A percentile compares a stretch with the other conserved stretches of the same genome.
phyloP scores from a whole-genome alignment of 176 grass and related monocot genomes.

The Calamus simplicifolius region DNA sequence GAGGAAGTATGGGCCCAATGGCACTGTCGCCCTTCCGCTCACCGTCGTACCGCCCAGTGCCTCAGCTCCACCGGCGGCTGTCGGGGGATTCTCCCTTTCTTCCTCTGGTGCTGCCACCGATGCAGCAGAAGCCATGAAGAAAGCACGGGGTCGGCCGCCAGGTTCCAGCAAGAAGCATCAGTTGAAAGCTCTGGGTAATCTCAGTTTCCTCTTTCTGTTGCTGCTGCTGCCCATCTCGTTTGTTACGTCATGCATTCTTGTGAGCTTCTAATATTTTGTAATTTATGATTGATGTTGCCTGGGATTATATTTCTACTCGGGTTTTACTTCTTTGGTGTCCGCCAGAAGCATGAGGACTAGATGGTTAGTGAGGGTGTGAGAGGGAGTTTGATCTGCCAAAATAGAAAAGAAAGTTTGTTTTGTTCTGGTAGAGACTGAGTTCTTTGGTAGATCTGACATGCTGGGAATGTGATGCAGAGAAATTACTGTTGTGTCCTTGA shows the following conservation, averaged over 20 bases:
- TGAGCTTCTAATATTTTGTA: no score
- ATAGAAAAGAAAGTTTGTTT: neutral
- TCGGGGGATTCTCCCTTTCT: slow-evolving; percentile 23
- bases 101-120: slow-evolving; percentile 7
- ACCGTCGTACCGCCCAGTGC: no score
- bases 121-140: slow-evolving; percentile 42
- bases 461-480: slow-evolving; percentile 11
- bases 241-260: neutral
- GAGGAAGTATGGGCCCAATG: slow-evolving; percentile 80
- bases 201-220: slow-evolving; percentile 1
- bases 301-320: no score
- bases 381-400: neutral
- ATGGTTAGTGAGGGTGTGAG: no score
- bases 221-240: neutral
- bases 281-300: no score
- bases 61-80: no score
- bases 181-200: slow-evolving; percentile 48
- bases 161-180: slow-evolving; percentile 89
- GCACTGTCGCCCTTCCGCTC: slow-evolving; percentile 17
- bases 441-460: slow-evolving; percentile 7
- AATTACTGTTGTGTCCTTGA: slow-evolving; percentile 24
- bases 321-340: no score
- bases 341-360: no score
- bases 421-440: slow-evolving; percentile 21
- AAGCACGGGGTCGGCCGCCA: slow-evolving; percentile 49